Base-by-base conservation (phyloP, 164 flowering plant genomes). In the Vitis amurensis region DNA sequence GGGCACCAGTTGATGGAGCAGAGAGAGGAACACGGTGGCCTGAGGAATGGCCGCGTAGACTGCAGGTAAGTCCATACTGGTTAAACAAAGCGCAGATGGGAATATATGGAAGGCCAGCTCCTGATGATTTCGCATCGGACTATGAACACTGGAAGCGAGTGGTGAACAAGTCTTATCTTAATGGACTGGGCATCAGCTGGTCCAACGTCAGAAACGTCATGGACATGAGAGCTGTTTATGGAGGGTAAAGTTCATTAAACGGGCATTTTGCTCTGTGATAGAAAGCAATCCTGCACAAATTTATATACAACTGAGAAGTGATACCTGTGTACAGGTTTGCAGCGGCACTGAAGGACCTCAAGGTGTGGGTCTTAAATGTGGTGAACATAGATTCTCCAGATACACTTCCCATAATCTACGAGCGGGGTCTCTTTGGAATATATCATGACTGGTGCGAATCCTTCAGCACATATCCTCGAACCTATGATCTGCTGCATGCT, bases 161-260 rank as follows among this genome's bases (percentile, higher is more conserved):
- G 5, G 90, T 93, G 64, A 79, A 64, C 64, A 85, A 83, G 50
- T 55, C 84, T 7, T 93, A 95, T 67, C 74, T 88, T 63, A 84
- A 67, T 7, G 86, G 86, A 58, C 61, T 95, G 63, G 94, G 97
- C 3, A 87, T 95, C 79, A 87, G 76, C 63, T 95, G 97, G 99
- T 77, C 90, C 6, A 79, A 83, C 50, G 91, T 94, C 15, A 88
- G 98, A 74, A 95, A 95, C 73, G 85, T 89, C 19, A 93, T 95
- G 99, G 98, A 95, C 87, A 93, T 95, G 99, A 87, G 97, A 84
- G 96, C 97, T 63, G 97, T 91, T 60, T 95, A 95, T 80, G 99
- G 98, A 50, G 99, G 99, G 98, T 95, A 89, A 78, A 5, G 8
- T 3, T 3, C 44, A 37, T 37, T 37, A 37, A 37, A 37, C 0